Percentiles rank a stretch among this genome's conserved stretches.
Conservation (phyloP, 208 protist species). For the Phytomonas francai region DNA sequence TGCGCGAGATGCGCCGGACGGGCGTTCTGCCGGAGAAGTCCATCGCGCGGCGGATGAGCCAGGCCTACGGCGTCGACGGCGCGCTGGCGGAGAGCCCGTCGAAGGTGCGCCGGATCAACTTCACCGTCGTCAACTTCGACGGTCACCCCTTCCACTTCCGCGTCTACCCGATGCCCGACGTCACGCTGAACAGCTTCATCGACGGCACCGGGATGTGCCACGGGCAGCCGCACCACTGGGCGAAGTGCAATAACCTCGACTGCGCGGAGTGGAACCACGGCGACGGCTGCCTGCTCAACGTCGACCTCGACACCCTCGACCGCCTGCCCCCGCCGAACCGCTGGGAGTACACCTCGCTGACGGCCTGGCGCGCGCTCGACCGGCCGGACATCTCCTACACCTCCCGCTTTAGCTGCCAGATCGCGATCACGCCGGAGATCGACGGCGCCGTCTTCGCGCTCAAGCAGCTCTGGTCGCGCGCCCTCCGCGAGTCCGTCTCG, state of each 20-base stretch:
- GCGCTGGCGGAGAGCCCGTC: conserved; percentile 57
- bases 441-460: conserved; percentile 82
- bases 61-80: conserved; percentile 80
- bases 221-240: conserved; percentile 70
- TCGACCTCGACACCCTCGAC: conserved; percentile 87
- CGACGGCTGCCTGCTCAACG: conserved; percentile 85
- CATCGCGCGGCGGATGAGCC: conserved; percentile 68
- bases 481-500: conserved; percentile 67
- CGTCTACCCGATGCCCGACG: conserved; percentile 82
- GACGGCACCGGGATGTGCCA: conserved; percentile 88
- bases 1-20: conserved; percentile 67
- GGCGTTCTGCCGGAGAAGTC: conserved; percentile 82
- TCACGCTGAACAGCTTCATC: conserved; percentile 86
- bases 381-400: conserved; percentile 82
- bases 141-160: conserved; percentile 88
- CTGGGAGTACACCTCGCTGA: conserved; percentile 86
- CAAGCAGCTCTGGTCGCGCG: conserved; percentile 79
- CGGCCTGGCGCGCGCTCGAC: conserved; percentile 65
- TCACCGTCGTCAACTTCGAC: conserved; percentile 81
- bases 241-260: conserved; percentile 87
- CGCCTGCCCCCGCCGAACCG: conserved; percentile 72
- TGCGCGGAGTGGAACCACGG: conserved; percentile 87
- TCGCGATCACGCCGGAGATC: conserved; percentile 75
- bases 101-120: conserved; percentile 81
- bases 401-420: conserved; percentile 88